A percentile compares a stretch with the other conserved stretches of the same genome.
phyloP scores from a whole-genome alignment of 306 rosid species.

The Sophora flavescens region DNA sequence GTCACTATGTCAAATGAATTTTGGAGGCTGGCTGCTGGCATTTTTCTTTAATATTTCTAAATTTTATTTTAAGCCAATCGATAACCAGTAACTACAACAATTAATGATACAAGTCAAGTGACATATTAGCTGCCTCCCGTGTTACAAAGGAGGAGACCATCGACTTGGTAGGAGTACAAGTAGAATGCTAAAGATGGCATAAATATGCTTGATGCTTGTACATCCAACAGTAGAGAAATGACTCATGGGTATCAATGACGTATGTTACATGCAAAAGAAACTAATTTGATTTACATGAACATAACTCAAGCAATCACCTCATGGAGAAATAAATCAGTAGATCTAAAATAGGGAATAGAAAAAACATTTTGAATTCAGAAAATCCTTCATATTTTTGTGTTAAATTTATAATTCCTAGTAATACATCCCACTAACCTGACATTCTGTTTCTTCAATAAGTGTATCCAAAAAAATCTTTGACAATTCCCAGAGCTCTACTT shows the following conservation, averaged over 20 bases:
- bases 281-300: constrained; percentile 18
- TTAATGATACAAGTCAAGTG: constrained; percentile 17
- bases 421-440: constrained; percentile 63
- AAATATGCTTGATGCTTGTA: background rate
- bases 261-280: constrained; percentile 27
- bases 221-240: constrained; percentile 2
- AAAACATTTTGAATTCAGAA: constrained; percentile 21
- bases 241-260: constrained; percentile 4
- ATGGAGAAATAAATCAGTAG: constrained; percentile 31
- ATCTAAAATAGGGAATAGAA: constrained; percentile 27
- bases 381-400: constrained; percentile 32
- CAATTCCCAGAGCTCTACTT: constrained; percentile 93
- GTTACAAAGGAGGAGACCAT: constrained; percentile 23
- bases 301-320: constrained; percentile 29
- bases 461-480: constrained; percentile 85
- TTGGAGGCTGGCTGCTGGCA: constrained; percentile 26
- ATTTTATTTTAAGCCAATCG: background rate
- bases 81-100: constrained; percentile 10
- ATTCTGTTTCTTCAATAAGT: constrained; percentile 68
- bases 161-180: constrained; percentile 4
- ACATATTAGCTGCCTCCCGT: constrained; percentile 12
- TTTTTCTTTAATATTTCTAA: constrained; percentile 1
- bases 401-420: constrained; percentile 29
- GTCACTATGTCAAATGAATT: constrained; percentile 26
- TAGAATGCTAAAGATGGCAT: constrained; percentile 22